Evolutionary conservation across 2,329 filamentous ascomycete species (phyloP).

Genomic region (Diplodia sapinea): DNA sequence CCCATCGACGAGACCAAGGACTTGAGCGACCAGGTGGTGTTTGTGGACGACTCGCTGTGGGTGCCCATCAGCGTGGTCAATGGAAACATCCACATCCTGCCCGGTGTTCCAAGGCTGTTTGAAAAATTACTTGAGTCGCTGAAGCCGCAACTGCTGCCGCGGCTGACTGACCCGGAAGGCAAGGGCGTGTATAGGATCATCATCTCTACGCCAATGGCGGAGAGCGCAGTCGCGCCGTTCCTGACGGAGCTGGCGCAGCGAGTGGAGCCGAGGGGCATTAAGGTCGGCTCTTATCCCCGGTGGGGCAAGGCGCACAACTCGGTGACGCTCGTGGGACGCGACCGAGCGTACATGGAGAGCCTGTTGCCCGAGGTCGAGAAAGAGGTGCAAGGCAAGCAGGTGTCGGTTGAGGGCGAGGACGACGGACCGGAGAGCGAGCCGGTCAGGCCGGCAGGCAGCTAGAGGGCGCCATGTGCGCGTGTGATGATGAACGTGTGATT

Average conservation of each 20-base stretch:
- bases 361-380: slow-evolving; percentile 78
- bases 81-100: slow-evolving; percentile 90
- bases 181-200: slow-evolving; percentile 79
- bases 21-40: slow-evolving; percentile 74
- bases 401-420: slow-evolving; percentile 70
- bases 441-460: slow-evolving; percentile 34
- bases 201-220: slow-evolving; percentile 84
- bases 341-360: slow-evolving; percentile 77
- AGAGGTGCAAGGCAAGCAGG: slow-evolving; percentile 74
- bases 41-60: slow-evolving; percentile 82
- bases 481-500: slow-evolving; percentile 20
- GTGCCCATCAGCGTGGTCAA: slow-evolving; percentile 89
- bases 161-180: slow-evolving; percentile 77
- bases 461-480: slow-evolving; percentile 25
- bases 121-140: slow-evolving; percentile 77
- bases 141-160: slow-evolving; percentile 71
- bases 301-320: slow-evolving; percentile 90
- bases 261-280: slow-evolving; percentile 78
- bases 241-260: slow-evolving; percentile 78
- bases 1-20: slow-evolving; percentile 73
- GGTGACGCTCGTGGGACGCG: slow-evolving; percentile 82
- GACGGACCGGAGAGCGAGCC: slow-evolving; percentile 48
- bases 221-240: slow-evolving; percentile 84
- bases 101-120: slow-evolving; percentile 86
- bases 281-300: slow-evolving; percentile 92